Conservation (phyloP, 805 yeast genomes). For the Candida hungchunana region DNA sequence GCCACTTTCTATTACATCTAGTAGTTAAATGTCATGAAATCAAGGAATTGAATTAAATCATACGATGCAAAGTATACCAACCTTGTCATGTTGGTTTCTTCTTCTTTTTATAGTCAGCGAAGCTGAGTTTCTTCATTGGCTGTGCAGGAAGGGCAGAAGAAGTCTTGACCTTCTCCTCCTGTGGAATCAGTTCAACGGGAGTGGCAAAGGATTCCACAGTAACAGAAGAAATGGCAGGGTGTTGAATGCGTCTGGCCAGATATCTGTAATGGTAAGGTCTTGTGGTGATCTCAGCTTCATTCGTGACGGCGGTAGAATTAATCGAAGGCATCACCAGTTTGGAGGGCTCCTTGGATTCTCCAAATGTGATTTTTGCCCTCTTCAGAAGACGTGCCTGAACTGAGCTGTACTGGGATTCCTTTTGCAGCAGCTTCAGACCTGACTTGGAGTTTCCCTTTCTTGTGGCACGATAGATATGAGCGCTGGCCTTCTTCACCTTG, state of each 20-base stretch:
- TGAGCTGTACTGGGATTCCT: slow-evolving; percentile 28
- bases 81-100: slow-evolving; percentile 21
- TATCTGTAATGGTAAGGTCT: slow-evolving; percentile 22
- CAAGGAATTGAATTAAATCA: too few species aligned
- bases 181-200: slow-evolving; percentile 23
- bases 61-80: too few species aligned
- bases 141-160: slow-evolving; percentile 9
- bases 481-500: slow-evolving; percentile 58
- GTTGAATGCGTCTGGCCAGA: too few species aligned
- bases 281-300: slow-evolving; percentile 17
- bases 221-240: too few species aligned
- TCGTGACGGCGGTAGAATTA: slow-evolving; percentile 6
- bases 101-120: slow-evolving; percentile 71
- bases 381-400: slow-evolving; percentile 29
- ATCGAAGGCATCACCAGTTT: slow-evolving; percentile 10
- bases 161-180: slow-evolving; percentile 1
- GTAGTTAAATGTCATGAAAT: background rate
- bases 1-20: too few species aligned
- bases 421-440: slow-evolving; percentile 29
- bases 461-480: slow-evolving; percentile 52
- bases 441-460: slow-evolving; percentile 29
- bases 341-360: slow-evolving; percentile 13
- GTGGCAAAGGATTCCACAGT: slow-evolving; percentile 23
- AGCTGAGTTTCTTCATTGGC: slow-evolving; percentile 56
- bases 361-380: slow-evolving; percentile 22